Conservation (phyloP, 2,329 filamentous ascomycete species). For the Fusarium sp. region DNA sequence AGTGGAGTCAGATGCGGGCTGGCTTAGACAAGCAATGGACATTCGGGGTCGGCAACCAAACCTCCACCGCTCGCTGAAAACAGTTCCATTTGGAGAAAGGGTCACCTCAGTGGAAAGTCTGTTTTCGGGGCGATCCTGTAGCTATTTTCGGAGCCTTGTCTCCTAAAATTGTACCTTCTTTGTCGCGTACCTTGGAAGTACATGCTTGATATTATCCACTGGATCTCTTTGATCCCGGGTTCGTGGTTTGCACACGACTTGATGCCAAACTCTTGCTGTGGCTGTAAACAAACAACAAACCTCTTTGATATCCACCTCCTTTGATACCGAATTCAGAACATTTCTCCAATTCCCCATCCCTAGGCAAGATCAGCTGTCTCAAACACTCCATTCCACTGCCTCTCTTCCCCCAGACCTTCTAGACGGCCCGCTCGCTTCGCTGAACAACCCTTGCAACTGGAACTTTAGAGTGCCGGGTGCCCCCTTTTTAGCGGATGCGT, state of each 20-base stretch:
- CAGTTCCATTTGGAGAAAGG: neutral
- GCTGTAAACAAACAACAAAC: too few species aligned
- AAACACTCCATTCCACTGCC: conserved; percentile 19
- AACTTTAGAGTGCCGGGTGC: conserved; percentile 16
- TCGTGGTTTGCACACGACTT: too few species aligned
- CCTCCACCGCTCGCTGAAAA: neutral
- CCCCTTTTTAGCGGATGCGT: conserved; percentile 42
- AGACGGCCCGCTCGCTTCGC: conserved; percentile 35
- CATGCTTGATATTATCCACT: neutral
- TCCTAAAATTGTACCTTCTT: neutral
- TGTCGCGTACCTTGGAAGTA: neutral
- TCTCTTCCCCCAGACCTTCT: conserved; percentile 30
- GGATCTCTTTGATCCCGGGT: too few species aligned
- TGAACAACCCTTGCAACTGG: conserved; percentile 21
- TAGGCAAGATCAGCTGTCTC: conserved; percentile 39
- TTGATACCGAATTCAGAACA: conserved; percentile 15
- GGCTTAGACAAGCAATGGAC: neutral
- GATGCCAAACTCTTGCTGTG: too few species aligned
- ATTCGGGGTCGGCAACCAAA: neutral
- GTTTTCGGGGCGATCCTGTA: neutral
- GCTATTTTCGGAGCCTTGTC: conserved; percentile 3
- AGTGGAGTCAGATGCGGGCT: conserved; percentile 12
- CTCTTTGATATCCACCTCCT: neutral
- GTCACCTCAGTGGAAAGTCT: neutral
- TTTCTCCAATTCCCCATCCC: conserved; percentile 16